Conservation (phyloP, 106 monocot genomes). For the Agapanthus africanus region DNA sequence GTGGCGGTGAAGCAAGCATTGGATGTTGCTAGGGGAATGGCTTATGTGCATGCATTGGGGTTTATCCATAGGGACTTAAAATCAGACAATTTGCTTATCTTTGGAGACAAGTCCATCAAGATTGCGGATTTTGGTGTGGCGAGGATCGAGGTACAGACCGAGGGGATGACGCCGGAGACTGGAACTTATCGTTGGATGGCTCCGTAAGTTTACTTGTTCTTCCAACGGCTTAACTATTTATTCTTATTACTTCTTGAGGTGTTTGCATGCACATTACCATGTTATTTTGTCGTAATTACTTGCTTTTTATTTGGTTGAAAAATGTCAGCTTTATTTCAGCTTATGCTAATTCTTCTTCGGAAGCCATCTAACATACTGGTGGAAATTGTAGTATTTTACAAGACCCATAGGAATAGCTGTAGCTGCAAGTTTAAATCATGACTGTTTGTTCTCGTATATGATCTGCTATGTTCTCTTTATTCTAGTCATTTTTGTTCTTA, state of each 20-base stretch:
- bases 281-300: too few species aligned
- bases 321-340: too few species aligned
- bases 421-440: too few species aligned
- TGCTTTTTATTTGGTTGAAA: too few species aligned
- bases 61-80: slow-evolving; percentile 37
- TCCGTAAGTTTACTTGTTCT: slow-evolving; percentile 25
- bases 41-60: slow-evolving; percentile 34
- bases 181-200: slow-evolving; percentile 56
- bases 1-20: slow-evolving; percentile 37
- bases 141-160: slow-evolving; percentile 37
- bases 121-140: slow-evolving; percentile 43
- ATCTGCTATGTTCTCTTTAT: too few species aligned
- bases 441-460: too few species aligned
- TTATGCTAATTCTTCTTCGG: too few species aligned
- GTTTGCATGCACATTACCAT: too few species aligned
- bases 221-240: not conserved
- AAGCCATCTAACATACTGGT: too few species aligned
- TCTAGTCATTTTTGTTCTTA: too few species aligned
- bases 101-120: slow-evolving; percentile 31
- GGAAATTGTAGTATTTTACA: too few species aligned
- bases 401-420: too few species aligned
- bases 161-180: slow-evolving; percentile 54
- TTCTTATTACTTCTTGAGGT: not conserved
- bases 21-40: slow-evolving; percentile 37
- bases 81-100: slow-evolving; percentile 37